Evolutionary conservation across 352 stramenopile species (phyloP), one percentile per base, ranked within the genome.

Genomic region (Phytopythium aichiense): DNA sequence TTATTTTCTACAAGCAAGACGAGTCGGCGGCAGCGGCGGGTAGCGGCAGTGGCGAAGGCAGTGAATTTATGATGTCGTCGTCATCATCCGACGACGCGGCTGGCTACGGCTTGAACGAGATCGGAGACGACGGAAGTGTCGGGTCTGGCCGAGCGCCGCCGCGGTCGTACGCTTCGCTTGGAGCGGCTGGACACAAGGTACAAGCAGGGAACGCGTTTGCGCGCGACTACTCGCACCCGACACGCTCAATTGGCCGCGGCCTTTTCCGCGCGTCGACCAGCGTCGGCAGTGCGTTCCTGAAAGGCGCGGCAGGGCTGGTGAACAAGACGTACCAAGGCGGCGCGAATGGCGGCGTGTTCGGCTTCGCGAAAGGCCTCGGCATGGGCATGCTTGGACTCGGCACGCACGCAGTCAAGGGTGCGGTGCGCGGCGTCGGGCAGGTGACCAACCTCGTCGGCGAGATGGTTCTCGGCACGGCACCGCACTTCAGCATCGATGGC

Each of bases 301-400:
- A 96, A 65, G 87, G 87, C 31, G 86, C 87, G 13, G 72, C 81
- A 16, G 86, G 84, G 7, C 66, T 96, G 4, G 84, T 96, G 49
- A 92, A 88, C 61, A 89, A 96, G 63, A 94, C 87, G 37, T 94
- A 94, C 57, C 78, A 96, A 72, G 87, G 87, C 35, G 84, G 84
- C 43, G 85, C 85, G 63, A 93, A 67, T 58, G 87, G 87, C 35
- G 87, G 87, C 0, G 84, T 96, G 2, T 92, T 96, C 68, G 87
- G 87, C 1, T 94, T 96, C 71, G 87, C 87, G 1, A 94, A 94
- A 62, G 87, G 87, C 18, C 72, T 96, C 7, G 86, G 87, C 4
- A 92, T 96, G 75, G 87, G 87, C 0, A 93, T 94, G 82, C 69
- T 94, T 11, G 85, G 85, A 8, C 69, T 96, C 16, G 87, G 85